These are phyloP conservation scores for Tylopilus balloui DNA, from an alignment of 768 basidiomycete genomes.

Conservation along the genomic window DNA sequence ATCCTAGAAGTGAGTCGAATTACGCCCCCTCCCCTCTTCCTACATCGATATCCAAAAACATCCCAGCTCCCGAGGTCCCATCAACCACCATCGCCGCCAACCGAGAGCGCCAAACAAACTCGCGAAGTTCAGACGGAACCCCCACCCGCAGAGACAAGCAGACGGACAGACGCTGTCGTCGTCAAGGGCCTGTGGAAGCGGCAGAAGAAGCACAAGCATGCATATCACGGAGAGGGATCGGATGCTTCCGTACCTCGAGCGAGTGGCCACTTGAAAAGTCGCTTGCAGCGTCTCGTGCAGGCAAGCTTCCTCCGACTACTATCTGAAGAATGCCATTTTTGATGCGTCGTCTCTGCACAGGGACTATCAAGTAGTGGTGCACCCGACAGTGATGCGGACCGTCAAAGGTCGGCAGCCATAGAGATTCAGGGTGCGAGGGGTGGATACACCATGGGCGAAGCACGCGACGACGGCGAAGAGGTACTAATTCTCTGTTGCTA, in stretches of 20 bases:
- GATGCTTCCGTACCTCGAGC: not conserved
- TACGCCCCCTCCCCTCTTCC: not conserved
- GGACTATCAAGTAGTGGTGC: not conserved
- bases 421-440: not conserved
- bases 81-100: slow-evolving; percentile 1
- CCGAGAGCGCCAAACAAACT: not conserved
- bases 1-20: slow-evolving; percentile 17
- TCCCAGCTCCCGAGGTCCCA: slow-evolving; percentile 15
- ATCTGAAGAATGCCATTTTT: not conserved
- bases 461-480: slow-evolving; percentile 17
- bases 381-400: not conserved
- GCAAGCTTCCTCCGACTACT: not conserved
- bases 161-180: not conserved
- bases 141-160: not conserved
- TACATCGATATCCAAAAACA: not conserved
- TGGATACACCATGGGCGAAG: not conserved
- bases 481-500: slow-evolving; percentile 26
- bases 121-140: slow-evolving; percentile 9
- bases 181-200: slow-evolving; percentile 15
- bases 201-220: slow-evolving; percentile 1
- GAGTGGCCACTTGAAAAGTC: slow-evolving; percentile 4
- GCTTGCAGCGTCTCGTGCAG: slow-evolving; percentile 16
- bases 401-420: not conserved
- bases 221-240: not conserved
- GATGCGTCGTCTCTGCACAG: slow-evolving; percentile 7